These are phyloP conservation scores for Phoenix dactylifera DNA, from an alignment of 176 grass and related monocot species.

Conservation along the genomic window DNA sequence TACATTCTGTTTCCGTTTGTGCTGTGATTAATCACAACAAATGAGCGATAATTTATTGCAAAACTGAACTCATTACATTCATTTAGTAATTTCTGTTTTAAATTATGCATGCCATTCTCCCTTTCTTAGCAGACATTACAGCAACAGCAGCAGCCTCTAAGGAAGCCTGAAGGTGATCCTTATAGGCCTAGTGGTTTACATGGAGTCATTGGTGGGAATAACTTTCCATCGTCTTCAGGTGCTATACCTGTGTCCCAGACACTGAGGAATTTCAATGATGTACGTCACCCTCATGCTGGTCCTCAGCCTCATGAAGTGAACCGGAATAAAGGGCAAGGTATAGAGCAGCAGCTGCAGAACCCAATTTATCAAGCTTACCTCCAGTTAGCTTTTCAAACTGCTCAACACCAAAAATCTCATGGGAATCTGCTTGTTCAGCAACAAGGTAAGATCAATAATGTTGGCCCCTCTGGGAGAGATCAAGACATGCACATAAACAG, in stretches of 20 bases:
- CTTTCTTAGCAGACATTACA: conserved; percentile 6
- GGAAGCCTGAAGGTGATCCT: conserved; percentile 12
- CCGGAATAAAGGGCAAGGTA: conserved; percentile 20
- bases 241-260: conserved; percentile 27
- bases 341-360: conserved; percentile 29
- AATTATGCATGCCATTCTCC: too few species aligned
- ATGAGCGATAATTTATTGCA: too few species aligned
- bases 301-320: conserved; percentile 25
- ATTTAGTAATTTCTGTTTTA: too few species aligned
- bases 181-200: conserved; percentile 15
- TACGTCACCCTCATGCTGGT: conserved; percentile 16
- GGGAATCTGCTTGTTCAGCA: conserved; percentile 57
- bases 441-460: conserved; percentile 53
- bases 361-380: conserved; percentile 68
- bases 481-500: conserved; percentile 49
- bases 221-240: conserved; percentile 38
- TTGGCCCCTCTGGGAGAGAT: conserved; percentile 36
- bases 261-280: conserved; percentile 29
- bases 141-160: conserved; percentile 15
- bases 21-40: too few species aligned
- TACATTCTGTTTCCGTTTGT: too few species aligned
- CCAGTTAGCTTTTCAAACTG: conserved; percentile 57
- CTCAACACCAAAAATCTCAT: conserved; percentile 61
- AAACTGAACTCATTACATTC: too few species aligned
- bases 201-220: conserved; percentile 40